Evolutionary conservation across 768 basidiomycete genomes (phyloP).

Genomic region (Candolleomyces eurysporus): DNA sequence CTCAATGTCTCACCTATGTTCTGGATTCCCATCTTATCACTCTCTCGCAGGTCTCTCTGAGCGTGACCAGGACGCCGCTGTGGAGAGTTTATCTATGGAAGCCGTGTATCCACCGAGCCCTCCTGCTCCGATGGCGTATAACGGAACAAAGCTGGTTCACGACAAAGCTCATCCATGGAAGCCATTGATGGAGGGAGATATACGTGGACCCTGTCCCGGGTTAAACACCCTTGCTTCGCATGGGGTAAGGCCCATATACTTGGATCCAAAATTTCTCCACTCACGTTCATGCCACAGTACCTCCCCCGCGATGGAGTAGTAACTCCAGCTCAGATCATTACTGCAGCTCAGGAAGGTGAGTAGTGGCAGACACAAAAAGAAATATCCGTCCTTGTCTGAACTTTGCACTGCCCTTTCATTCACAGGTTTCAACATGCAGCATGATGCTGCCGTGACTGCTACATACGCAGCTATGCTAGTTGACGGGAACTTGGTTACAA

Average conservation of each 20-base stretch:
- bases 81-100: background rate
- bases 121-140: constrained; percentile 8
- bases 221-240: constrained; percentile 20
- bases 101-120: constrained; percentile 2
- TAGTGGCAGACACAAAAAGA: background rate
- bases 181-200: constrained; percentile 9
- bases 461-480: constrained; percentile 15
- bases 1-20: background rate
- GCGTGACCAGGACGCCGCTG: constrained; percentile 15
- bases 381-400: background rate
- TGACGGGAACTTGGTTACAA: constrained; percentile 17
- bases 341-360: constrained; percentile 15
- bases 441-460: constrained; percentile 9
- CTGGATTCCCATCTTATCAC: constrained; percentile 20
- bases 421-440: constrained; percentile 18
- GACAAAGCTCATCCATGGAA: constrained; percentile 16
- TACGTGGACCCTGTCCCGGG: constrained; percentile 21
- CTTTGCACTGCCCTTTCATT: no score
- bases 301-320: constrained; percentile 14
- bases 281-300: constrained; percentile 3
- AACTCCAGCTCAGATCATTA: constrained; percentile 13
- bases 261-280: background rate
- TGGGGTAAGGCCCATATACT: constrained; percentile 11
- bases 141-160: constrained; percentile 13
- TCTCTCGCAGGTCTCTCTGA: constrained; percentile 25